Base-by-base conservation (phyloP, 1,139 yeast genomes). In the Taphrina wiesneri region DNA sequence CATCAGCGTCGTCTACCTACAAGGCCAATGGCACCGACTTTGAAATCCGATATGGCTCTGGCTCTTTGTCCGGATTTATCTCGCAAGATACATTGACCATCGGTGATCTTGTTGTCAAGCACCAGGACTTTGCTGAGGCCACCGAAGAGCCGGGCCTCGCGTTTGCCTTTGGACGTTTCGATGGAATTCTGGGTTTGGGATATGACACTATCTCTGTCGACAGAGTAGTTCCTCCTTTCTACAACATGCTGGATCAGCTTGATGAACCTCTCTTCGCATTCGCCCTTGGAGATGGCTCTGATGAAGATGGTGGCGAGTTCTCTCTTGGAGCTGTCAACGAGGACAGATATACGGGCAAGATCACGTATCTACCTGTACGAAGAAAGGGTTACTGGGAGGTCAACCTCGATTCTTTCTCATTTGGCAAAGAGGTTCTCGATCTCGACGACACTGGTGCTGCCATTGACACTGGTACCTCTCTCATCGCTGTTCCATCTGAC, bases 381-480 rank as follows among this genome's bases (percentile, higher is more conserved):
- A 90, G 99, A 83, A 90, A 92, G 86, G 99, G 98, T 45, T 93
- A 93, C 84, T 93, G 99, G 99, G 99, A 93, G 82, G 99, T 93
- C 69, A 84, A 88, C 71, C 87, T 93, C 72, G 90, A 90, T 73
- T 92, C 96, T 73, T 81, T 93, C 75, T 90, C 92, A 46, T 83
- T 93, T 70, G 99, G 99, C 73, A 88, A 87, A 71, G 96, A 93
- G 79, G 88, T 83, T 74, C 97, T 98, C 60, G 86, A 83, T 73
- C 84, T 93, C 74, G 84, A 83, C 73, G 81, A 81, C 74, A 87
- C 93, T 69, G 99, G 99, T 77, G 99, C 97, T 73, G 97, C 97
- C 69, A 90, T 93, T 75, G 99, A 93, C 78, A 93, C 99, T 68
- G 99, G 99, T 79, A 93, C 99, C 71, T 92, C 98, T 32, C 84